Conservation (phyloP, 768 basidiomycete genomes). For the Mycena crocata region DNA sequence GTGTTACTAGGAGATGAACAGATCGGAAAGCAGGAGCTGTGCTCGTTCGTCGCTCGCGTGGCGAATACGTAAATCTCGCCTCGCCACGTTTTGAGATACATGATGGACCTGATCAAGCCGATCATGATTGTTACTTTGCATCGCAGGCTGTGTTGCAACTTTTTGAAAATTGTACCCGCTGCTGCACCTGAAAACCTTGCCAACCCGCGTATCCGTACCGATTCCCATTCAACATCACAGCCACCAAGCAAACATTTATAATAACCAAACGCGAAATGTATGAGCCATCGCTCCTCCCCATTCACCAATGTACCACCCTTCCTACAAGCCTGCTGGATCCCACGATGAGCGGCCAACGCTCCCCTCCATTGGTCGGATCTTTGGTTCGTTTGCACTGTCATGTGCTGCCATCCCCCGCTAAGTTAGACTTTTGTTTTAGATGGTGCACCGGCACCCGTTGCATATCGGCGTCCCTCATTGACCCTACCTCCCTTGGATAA, state of each 20-base stretch:
- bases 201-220: conserved; percentile 7
- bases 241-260: neutral
- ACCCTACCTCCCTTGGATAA: conserved; percentile 33
- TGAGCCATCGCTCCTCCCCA: neutral
- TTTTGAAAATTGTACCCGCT: conserved; percentile 12
- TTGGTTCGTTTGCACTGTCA: conserved; percentile 22
- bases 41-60: conserved; percentile 19
- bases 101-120: neutral
- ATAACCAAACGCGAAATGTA: neutral
- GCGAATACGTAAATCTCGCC: neutral
- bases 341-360: conserved; percentile 35
- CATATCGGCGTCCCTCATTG: conserved; percentile 30
- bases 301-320: conserved; percentile 26
- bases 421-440: neutral
- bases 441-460: conserved; percentile 23
- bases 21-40: no score
- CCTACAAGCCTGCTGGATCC: conserved; percentile 21
- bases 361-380: conserved; percentile 40
- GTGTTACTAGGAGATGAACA: no score
- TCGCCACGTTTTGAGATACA: neutral
- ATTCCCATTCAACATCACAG: neutral
- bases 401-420: neutral
- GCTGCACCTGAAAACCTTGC: conserved; percentile 17
- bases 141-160: no score
- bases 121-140: conserved; percentile 11